Conservation (phyloP, 768 basidiomycete genomes). For the Naematelia encephala region DNA sequence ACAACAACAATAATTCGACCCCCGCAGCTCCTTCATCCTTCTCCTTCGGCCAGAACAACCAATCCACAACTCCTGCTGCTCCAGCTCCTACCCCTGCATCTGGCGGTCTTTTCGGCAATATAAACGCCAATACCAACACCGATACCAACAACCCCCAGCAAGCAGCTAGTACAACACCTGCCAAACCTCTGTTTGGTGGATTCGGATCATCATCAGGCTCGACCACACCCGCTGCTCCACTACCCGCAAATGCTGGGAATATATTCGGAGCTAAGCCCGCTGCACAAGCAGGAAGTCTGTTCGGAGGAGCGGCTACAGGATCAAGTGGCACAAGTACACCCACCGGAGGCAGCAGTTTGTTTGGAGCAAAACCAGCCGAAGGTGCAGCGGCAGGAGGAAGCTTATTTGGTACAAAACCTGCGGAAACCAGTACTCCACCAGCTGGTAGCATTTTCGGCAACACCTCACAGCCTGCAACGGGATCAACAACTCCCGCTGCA, state of each 20-base stretch:
- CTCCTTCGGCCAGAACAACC: slow-evolving; percentile 8
- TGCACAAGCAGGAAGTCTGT: slow-evolving; percentile 21
- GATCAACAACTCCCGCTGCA: slow-evolving; percentile 25
- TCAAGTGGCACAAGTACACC: neutral
- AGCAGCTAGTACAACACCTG: slow-evolving; percentile 37
- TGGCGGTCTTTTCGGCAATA: slow-evolving; percentile 13
- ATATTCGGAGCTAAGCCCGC: slow-evolving; percentile 28
- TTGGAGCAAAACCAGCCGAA: slow-evolving; percentile 28
- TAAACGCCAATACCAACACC: neutral
- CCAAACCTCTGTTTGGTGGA: slow-evolving; percentile 34
- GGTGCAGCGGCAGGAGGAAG: slow-evolving; percentile 15
- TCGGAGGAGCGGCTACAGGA: slow-evolving; percentile 11
- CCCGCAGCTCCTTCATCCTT: slow-evolving; percentile 7
- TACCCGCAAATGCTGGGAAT: slow-evolving; percentile 15
- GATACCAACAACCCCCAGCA: neutral
- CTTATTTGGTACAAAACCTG: slow-evolving; percentile 29
- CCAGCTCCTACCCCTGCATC: slow-evolving; percentile 5
- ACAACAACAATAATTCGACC: neutral
- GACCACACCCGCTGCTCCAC: slow-evolving; percentile 33
- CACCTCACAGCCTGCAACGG: slow-evolving; percentile 7
- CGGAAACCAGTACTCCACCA: slow-evolving; percentile 2
- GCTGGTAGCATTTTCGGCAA: slow-evolving; percentile 16
- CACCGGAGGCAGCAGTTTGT: slow-evolving; percentile 21
- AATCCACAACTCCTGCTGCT: slow-evolving; percentile 12
- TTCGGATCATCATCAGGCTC: slow-evolving; percentile 20